Evolutionary conservation across 139 green algal species (phyloP).

Genomic region (Nannochloris sp.): DNA sequence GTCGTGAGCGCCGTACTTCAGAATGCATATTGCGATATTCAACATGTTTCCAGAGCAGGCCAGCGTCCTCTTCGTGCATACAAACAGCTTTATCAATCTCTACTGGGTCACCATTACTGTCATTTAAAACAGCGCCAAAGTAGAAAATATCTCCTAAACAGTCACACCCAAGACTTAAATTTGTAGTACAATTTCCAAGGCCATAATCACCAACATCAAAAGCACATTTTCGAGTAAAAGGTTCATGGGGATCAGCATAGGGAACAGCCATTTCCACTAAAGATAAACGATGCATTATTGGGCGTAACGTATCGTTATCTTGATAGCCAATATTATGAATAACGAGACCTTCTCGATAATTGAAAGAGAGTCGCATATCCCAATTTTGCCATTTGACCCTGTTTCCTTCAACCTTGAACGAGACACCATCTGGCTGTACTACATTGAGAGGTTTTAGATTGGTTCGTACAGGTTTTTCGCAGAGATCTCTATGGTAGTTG

Average conservation of each 20-base stretch:
- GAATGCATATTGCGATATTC: constrained; percentile 43
- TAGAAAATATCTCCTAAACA: constrained; percentile 85
- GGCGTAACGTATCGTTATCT: constrained; percentile 46
- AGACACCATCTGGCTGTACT: constrained; percentile 62
- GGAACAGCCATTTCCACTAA: constrained; percentile 89
- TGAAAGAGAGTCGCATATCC: constrained; percentile 80
- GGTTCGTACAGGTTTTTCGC: constrained; percentile 23
- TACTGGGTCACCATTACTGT: constrained; percentile 47
- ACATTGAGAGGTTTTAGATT: constrained; percentile 73
- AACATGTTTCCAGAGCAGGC: constrained; percentile 82
- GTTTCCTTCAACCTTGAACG: constrained; percentile 62
- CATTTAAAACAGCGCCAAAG: constrained; percentile 69
- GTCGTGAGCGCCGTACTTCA: constrained; percentile 49
- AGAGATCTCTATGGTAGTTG: constrained; percentile 62
- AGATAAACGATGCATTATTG: constrained; percentile 64
- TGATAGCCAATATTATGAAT: constrained; percentile 62
- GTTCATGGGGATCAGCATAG: constrained; percentile 66
- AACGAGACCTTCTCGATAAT: constrained; percentile 82
- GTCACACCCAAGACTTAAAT: constrained; percentile 79
- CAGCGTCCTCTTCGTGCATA: constrained; percentile 85
- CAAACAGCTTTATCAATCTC: constrained; percentile 71
- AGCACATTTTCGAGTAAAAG: constrained; percentile 78
- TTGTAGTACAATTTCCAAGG: constrained; percentile 52
- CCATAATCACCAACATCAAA: constrained; percentile 77
- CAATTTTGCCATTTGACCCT: constrained; percentile 77